Percentiles rank a stretch among this genome's conserved stretches.
Evolutionary conservation across 2,329 filamentous ascomycete species (phyloP).

Genomic region (Emmonsiellopsis sp.): DNA sequence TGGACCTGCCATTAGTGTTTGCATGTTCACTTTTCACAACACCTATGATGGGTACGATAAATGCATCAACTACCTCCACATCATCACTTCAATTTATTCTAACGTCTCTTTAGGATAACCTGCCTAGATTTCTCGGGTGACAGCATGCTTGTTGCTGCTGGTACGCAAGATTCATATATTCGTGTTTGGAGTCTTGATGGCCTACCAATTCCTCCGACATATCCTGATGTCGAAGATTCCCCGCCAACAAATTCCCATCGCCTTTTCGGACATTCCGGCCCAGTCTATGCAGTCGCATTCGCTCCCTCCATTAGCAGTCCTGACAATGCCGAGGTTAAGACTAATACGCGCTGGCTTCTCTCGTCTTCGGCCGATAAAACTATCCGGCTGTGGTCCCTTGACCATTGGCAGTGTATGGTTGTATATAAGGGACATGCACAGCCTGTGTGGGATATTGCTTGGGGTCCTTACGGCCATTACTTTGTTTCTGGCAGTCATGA

Average conservation of each 20-base stretch:
- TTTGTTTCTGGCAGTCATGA: conserved; percentile 84
- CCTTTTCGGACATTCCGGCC: conserved; percentile 77
- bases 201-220: conserved; percentile 62
- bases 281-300: conserved; percentile 84
- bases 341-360: conserved; percentile 65
- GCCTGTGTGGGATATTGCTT: conserved; percentile 78
- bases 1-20: conserved; percentile 74
- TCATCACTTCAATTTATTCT: conserved; percentile 12
- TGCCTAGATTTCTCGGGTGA: conserved; percentile 95
- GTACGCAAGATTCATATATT: conserved; percentile 91
- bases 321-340: conserved; percentile 44
- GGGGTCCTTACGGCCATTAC: conserved; percentile 92
- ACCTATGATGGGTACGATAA: conserved; percentile 69
- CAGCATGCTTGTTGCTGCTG: conserved; percentile 73
- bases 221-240: conserved; percentile 50
- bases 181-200: conserved; percentile 89
- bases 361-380: conserved; percentile 83
- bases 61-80: background rate
- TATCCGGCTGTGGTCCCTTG: conserved; percentile 84
- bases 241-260: conserved; percentile 64
- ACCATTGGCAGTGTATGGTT: conserved; percentile 84
- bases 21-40: conserved; percentile 99
- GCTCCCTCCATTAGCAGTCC: conserved; percentile 56
- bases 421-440: conserved; percentile 90
- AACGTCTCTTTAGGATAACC: conserved; percentile 53